Evolutionary conservation across 2,329 filamentous ascomycete genomes (phyloP).

Genomic region (Anthostomella pinea): DNA sequence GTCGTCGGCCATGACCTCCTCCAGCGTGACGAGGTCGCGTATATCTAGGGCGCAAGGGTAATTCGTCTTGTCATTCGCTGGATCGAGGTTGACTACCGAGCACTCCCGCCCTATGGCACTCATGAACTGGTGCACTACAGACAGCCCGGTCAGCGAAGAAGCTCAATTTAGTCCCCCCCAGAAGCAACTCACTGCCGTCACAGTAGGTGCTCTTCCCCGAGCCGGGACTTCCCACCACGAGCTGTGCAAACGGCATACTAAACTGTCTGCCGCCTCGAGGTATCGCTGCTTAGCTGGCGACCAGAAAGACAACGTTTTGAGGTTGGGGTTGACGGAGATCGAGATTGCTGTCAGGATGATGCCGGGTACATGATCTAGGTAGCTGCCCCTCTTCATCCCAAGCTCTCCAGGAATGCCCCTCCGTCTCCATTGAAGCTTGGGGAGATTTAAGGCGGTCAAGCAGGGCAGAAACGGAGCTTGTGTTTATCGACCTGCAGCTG

Average conservation of each 20-base stretch:
- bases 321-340: too few species aligned
- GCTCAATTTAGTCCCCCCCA: too few species aligned
- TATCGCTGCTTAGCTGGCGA: not conserved
- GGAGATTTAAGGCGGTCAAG: slow-evolving; percentile 22
- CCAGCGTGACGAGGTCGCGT: slow-evolving; percentile 80
- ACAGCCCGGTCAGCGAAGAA: slow-evolving; percentile 3
- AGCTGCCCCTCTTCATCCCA: slow-evolving; percentile 7
- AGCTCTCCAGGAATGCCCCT: slow-evolving; percentile 1
- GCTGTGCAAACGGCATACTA: slow-evolving; percentile 65
- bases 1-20: slow-evolving; percentile 93
- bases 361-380: too few species aligned
- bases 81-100: slow-evolving; percentile 94
- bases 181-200: slow-evolving; percentile 80
- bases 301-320: not conserved
- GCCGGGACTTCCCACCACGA: slow-evolving; percentile 91
- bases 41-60: slow-evolving; percentile 92
- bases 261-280: too few species aligned
- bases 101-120: slow-evolving; percentile 91
- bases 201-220: slow-evolving; percentile 97
- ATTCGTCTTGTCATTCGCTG: slow-evolving; percentile 88
- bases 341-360: too few species aligned
- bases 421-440: not conserved
- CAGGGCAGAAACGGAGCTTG: slow-evolving; percentile 11
- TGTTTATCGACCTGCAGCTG: slow-evolving; percentile 18
- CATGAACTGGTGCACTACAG: slow-evolving; percentile 89